These are phyloP conservation scores for Fusarium tjaetaba DNA, from an alignment of 2,329 filamentous ascomycete genomes.

Conservation along the genomic window DNA sequence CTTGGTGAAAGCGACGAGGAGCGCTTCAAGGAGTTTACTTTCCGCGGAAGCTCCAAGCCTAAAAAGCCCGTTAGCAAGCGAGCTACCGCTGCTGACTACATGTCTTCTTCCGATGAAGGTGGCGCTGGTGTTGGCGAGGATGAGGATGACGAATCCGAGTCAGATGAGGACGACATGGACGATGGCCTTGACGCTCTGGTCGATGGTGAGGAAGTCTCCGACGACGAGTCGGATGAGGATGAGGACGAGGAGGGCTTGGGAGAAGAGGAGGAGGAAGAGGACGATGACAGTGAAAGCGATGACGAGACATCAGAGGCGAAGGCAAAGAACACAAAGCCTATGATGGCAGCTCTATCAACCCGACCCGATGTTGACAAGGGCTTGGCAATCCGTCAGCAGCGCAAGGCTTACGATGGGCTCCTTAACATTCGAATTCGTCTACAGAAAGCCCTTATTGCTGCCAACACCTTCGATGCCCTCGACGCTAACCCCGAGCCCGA, in stretches of 20 bases:
- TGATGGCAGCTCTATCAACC: conserved; percentile 45
- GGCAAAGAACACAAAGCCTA: conserved; percentile 47
- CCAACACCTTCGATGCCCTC: conserved; percentile 74
- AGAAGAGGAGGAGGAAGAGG: conserved; percentile 49
- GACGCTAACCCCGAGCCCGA: conserved; percentile 52
- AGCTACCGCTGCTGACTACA: conserved; percentile 66
- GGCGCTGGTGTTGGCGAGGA: conserved; percentile 48
- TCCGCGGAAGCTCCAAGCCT: conserved; percentile 67
- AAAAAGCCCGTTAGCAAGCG: conserved; percentile 52
- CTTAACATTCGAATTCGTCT: conserved; percentile 91
- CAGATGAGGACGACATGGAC: conserved; percentile 51
- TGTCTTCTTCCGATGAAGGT: conserved; percentile 58
- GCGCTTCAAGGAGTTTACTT: conserved; percentile 77
- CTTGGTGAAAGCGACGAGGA: conserved; percentile 88
- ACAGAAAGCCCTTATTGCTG: conserved; percentile 87
- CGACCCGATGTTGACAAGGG: conserved; percentile 81
- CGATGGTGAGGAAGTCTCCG: conserved; percentile 46
- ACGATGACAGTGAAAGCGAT: conserved; percentile 52
- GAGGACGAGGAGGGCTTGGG: conserved; percentile 51
- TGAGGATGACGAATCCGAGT: conserved; percentile 49
- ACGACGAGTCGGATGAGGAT: conserved; percentile 50
- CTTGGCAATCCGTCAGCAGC: conserved; percentile 84
- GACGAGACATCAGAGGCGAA: conserved; percentile 44
- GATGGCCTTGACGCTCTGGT: conserved; percentile 50
- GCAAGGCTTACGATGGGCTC: conserved; percentile 85